Evolutionary conservation across 2,329 filamentous ascomycete genomes (phyloP).

Genomic region (Penicillium brasilianum): DNA sequence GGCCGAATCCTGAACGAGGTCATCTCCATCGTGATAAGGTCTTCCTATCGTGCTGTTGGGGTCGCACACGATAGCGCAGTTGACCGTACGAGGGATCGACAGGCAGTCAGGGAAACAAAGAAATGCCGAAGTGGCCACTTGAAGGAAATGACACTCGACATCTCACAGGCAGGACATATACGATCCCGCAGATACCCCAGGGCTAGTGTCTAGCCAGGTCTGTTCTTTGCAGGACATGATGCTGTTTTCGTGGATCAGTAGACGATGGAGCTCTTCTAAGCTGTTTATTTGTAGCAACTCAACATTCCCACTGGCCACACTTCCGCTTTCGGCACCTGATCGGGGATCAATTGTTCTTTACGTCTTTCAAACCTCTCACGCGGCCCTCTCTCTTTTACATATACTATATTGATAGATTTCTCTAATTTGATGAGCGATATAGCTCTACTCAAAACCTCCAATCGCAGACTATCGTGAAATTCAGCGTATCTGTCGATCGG

Average conservation of each 20-base stretch:
- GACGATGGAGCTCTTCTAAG: neutral
- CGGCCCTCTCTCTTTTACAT: neutral
- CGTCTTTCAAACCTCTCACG: too few species aligned
- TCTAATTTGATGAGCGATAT: neutral
- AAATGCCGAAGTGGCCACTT: neutral
- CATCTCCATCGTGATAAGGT: neutral
- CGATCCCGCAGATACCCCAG: neutral
- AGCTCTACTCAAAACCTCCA: neutral
- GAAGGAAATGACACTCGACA: neutral
- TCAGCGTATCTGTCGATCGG: neutral
- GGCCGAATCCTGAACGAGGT: neutral
- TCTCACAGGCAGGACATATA: neutral
- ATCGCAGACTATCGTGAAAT: neutral
- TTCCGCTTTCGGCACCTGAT: constrained; percentile 19
- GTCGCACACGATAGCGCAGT: neutral
- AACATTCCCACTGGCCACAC: constrained; percentile 12
- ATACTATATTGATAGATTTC: neutral
- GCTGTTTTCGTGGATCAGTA: constrained; percentile 10
- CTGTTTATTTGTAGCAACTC: constrained; percentile 8
- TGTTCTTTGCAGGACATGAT: neutral
- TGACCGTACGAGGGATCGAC: neutral
- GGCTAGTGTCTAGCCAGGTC: neutral
- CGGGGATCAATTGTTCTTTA: neutral
- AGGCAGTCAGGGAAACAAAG: constrained; percentile 6
- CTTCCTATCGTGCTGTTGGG: neutral